Conservation (phyloP, 1,139 yeast species). For the Taphrina wiesneri region DNA sequence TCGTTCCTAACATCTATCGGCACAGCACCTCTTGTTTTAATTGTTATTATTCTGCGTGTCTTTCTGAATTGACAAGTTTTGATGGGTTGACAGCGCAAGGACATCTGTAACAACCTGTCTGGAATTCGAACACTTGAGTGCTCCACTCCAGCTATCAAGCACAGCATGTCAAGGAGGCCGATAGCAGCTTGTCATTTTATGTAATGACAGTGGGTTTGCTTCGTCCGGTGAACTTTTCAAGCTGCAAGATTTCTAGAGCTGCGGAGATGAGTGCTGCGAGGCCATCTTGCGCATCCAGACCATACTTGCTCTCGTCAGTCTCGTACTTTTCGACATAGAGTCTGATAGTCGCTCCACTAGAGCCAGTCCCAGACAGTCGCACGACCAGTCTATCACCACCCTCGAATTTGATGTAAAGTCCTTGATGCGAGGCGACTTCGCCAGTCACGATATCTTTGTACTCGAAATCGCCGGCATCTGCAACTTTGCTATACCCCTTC, state of each 20-base stretch:
- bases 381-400: conserved; percentile 86
- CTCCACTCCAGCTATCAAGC: no score
- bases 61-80: no score
- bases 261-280: conserved; percentile 62
- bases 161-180: no score
- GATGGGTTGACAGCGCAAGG: no score
- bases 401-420: conserved; percentile 76
- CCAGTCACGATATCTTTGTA: conserved; percentile 93
- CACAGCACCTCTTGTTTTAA: no score
- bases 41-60: no score
- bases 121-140: no score
- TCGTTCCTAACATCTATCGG: no score
- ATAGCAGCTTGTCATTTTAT: background rate
- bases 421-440: conserved; percentile 86
- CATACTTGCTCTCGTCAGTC: conserved; percentile 55
- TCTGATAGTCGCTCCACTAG: conserved; percentile 96
- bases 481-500: conserved; percentile 53
- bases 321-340: conserved; percentile 85
- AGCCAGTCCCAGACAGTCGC: conserved; percentile 95
- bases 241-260: conserved; percentile 67
- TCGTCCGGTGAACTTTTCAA: conserved; percentile 74
- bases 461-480: conserved; percentile 82
- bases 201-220: conserved; percentile 89
- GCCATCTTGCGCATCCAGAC: conserved; percentile 64
- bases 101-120: no score